These are phyloP conservation scores for Lavandula angustifolia DNA, from an alignment of 257 asterid genomes.

Conservation along the genomic window DNA sequence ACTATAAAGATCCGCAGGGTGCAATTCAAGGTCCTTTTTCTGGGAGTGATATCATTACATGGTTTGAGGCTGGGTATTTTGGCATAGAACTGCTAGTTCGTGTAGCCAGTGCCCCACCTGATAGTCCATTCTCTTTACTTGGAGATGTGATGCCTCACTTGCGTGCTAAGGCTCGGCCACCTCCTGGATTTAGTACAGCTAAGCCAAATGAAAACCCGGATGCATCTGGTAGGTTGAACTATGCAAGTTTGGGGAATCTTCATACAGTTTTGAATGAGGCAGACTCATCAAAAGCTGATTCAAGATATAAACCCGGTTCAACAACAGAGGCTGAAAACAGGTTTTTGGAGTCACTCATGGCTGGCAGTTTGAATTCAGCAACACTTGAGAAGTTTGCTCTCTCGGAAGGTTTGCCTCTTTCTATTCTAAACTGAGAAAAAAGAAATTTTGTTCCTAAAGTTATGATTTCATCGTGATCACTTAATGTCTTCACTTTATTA, in stretches of 20 bases:
- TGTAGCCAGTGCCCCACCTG: conserved; percentile 63
- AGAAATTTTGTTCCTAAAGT: not conserved
- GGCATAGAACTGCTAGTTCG: conserved; percentile 96
- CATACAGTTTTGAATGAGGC: conserved; percentile 51
- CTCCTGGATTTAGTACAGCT: conserved; percentile 89
- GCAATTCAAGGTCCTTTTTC: conserved; percentile 89
- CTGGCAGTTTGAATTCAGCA: conserved; percentile 50
- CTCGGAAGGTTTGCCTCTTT: conserved; percentile 69
- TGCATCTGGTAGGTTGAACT: conserved; percentile 45
- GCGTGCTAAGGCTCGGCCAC: conserved; percentile 90
- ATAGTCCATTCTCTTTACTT: conserved; percentile 69
- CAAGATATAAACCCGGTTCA: conserved; percentile 51
- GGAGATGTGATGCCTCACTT: conserved; percentile 99
- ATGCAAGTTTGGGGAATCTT: conserved; percentile 48
- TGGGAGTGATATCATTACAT: conserved; percentile 90
- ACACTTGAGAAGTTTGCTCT: conserved; percentile 59
- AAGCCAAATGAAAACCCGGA: conserved; percentile 70
- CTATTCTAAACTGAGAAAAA: not conserved
- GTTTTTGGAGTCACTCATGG: conserved; percentile 87
- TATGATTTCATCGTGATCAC: not conserved
- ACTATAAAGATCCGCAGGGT: conserved; percentile 93
- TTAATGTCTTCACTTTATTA: conserved; percentile 1
- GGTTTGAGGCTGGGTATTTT: conserved; percentile 98
- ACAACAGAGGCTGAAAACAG: conserved; percentile 77
- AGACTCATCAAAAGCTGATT: conserved; percentile 56